Conservation (phyloP, 2,329 filamentous ascomycete species). For the Hyphodiscus sp. region DNA sequence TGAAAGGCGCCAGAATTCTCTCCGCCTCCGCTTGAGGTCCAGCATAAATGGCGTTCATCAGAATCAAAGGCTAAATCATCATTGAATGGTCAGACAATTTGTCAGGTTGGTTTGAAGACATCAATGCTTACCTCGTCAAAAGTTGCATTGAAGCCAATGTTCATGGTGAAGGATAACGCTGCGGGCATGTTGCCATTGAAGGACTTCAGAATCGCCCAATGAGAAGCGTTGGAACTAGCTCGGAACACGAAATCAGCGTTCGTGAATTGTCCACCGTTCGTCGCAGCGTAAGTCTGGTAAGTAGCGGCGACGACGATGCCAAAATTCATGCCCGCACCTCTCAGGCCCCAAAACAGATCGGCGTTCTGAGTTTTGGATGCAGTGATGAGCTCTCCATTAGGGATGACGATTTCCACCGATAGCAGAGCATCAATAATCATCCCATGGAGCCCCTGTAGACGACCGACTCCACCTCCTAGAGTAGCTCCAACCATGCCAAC, state of each 20-base stretch:
- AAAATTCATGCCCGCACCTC: conserved; percentile 24
- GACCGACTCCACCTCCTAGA: conserved; percentile 8
- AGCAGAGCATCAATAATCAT: conserved; percentile 1
- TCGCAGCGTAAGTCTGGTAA: not conserved
- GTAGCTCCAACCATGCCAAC: conserved; percentile 4
- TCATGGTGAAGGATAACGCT: not conserved
- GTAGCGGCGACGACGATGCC: conserved; percentile 1
- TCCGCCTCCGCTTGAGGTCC: no score
- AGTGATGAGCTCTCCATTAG: conserved; percentile 20
- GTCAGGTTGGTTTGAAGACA: not conserved
- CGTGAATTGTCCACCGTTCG: not conserved
- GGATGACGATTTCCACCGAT: conserved; percentile 21
- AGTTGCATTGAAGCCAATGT: no score
- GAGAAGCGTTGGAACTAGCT: not conserved
- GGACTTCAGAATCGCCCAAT: not conserved
- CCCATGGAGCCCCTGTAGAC: conserved; percentile 2
- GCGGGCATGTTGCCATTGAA: not conserved
- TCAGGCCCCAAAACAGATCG: conserved; percentile 29
- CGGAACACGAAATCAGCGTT: conserved; percentile 1
- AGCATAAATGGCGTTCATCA: no score
- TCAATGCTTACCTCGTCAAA: not conserved
- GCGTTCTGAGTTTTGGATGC: conserved; percentile 16
- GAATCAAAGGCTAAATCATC: no score
- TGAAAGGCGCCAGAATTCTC: no score
- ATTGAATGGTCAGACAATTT: not conserved